A percentile compares a stretch with the other conserved stretches of the same genome.
Conservation (phyloP, 352 stramenopile genomes). For the Phytophthora fragariaefolia region DNA sequence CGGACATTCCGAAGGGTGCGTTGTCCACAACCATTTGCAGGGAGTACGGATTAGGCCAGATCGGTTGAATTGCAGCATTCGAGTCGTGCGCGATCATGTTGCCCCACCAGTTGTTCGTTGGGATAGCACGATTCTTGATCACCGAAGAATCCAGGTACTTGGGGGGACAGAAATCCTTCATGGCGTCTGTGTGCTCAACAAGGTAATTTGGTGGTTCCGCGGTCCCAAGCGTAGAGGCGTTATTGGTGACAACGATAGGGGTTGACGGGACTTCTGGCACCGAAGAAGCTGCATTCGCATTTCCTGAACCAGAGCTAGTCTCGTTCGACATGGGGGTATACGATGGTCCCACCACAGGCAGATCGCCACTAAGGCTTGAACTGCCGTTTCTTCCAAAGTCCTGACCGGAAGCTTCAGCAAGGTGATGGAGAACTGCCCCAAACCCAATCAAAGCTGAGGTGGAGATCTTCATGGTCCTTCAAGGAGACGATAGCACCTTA, state of each 20-base stretch:
- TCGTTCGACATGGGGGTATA: conserved; percentile 11
- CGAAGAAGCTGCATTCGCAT: conserved; percentile 8
- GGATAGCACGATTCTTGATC: conserved; percentile 57
- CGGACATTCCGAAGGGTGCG: conserved; percentile 54
- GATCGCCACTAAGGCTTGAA: conserved; percentile 23
- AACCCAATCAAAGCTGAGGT: conserved; percentile 27
- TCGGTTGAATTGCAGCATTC: conserved; percentile 44
- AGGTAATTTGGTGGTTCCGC: conserved; percentile 43
- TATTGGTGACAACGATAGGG: conserved; percentile 14
- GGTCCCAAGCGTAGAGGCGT: conserved; percentile 28
- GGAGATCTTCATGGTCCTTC: conserved; percentile 37
- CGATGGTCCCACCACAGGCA: conserved; percentile 19
- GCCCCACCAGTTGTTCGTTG: conserved; percentile 79
- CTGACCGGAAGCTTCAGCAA: conserved; percentile 22
- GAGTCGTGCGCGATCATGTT: conserved; percentile 67
- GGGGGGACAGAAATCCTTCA: conserved; percentile 56
- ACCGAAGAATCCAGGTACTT: conserved; percentile 55
- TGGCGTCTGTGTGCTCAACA: conserved; percentile 61
- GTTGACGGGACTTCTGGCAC: neutral
- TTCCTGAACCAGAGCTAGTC: conserved; percentile 7
- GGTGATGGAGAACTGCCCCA: conserved; percentile 26
- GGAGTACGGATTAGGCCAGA: conserved; percentile 71
- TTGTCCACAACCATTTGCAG: conserved; percentile 48
- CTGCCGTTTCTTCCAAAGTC: conserved; percentile 14
- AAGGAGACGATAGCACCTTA: conserved; percentile 6